Evolutionary conservation across 352 stramenopile genomes (phyloP), one percentile per base, ranked within the genome.

Genomic region (Phytophthora idaei): DNA sequence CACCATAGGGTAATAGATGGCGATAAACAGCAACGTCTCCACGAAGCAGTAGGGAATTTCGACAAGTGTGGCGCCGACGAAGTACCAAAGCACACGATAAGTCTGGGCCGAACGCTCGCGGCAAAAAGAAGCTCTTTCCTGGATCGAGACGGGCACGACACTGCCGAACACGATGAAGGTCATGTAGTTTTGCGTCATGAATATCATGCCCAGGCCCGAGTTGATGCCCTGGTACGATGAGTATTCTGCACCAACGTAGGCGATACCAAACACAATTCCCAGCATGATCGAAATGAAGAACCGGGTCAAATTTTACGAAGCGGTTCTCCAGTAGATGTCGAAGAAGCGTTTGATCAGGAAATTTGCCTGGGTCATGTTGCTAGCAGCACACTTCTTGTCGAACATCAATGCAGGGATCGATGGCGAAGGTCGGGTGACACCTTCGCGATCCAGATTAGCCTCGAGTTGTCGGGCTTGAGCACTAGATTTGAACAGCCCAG

Each of bases 201-300:
- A 97, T 15, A 91, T 84, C 8, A 89, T 78, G 17, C 80, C 80
- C 25, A 94, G 58, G 6, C 72, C 55, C 8, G 69, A 66, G 25
- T 78, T 77, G 52, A 76, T 37, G 1, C 61, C 61, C 28, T 64
- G 58, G 25, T 74, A 80, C 3, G 69, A 76, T 15, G 31, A 48
- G 42, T 67, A 76, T 4, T 81, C 46, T 1, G 64, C 25, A 10
- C 42, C 47, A n/a, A 60, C 52, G 39, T 54, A 60, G 4, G 48
- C 51, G 11, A 65, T 53, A 4, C 48, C 58, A 25, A 66, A 75
- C 29, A 55, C 28, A 3, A 51, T 9, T 4, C 48, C 58, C 8
- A 60, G 27, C 12, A 66, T 49, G 1, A 59, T 27, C 2, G 58
- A 52, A 25, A 59, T 50, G 21, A 66, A 39, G 57, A 64, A 52